Base-by-base conservation (phyloP, 306 rosid genomes). In the Bauhinia variegata region DNA sequence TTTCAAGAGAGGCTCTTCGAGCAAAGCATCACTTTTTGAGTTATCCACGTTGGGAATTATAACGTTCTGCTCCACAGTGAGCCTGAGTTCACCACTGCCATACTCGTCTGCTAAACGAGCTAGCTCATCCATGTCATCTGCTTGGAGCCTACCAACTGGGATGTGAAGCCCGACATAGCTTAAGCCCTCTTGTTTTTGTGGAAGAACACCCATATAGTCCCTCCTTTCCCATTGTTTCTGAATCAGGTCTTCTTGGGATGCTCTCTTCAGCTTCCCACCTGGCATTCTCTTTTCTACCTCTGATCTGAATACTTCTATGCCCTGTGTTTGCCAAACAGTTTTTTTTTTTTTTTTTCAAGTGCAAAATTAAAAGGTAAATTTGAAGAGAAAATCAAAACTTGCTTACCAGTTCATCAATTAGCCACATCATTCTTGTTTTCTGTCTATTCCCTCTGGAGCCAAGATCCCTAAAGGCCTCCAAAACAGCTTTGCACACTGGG, bases 371-470 rank as follows among this genome's bases (percentile, higher is more conserved):
- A 23, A 0, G 19, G 57, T 61, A 6, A 11, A 10, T 49, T 36
- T 17, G 6, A 31, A 34, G 39, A 51, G 4, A 23, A 33, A 12
- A 12, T 23, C 28, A 23, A 23, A 23, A 23, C 2, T 33, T 16
- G 67, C 85, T 78, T 51, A 93, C 98, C 19, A 93, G 81, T 90
- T 93, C 97, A 15, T 93, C 98, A 39, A 93, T 89, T 75, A 93
- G 70, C 97, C 98, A 93, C 98, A 93, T 89, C 98, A 93, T 89
- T 80, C 98, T 84, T 0, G 91, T 83, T 54, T 86, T 93, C 46
- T 93, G 98, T 49, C 98, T 65, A 78, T 88, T 93, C 23, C 97
- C 97, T 86, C 98, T 74, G 72, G 59, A 33, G 74, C 98, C 98
- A 16, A 93, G 97, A 63, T 93, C 98, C 74, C 98, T 88, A 56